Evolutionary conservation across 768 basidiomycete genomes (phyloP).

Genomic region (Serendipita sp.): DNA sequence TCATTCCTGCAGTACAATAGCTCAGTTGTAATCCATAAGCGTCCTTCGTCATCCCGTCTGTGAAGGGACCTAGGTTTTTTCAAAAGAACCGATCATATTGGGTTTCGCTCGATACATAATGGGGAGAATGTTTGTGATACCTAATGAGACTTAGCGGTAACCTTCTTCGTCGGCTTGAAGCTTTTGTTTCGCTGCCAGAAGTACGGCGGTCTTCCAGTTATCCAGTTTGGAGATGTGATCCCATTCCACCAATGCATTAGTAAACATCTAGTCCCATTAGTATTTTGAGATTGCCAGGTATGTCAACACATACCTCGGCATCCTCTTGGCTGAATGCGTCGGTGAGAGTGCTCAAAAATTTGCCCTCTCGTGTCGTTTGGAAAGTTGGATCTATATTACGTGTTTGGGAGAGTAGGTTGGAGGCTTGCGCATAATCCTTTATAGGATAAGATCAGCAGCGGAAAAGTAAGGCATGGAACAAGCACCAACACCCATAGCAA

Average conservation of each 20-base stretch:
- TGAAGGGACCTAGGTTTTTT: no score
- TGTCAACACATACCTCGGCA: constrained; percentile 27
- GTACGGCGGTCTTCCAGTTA: constrained; percentile 85
- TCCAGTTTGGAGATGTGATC: constrained; percentile 88
- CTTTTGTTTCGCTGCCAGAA: constrained; percentile 67
- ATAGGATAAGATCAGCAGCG: constrained; percentile 73
- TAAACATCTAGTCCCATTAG: constrained; percentile 27
- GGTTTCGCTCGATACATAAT: no score
- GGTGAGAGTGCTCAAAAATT: constrained; percentile 62
- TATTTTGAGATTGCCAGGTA: background rate
- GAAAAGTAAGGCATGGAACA: background rate
- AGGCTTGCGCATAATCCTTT: constrained; percentile 65
- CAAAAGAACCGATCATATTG: no score
- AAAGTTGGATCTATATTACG: constrained; percentile 63
- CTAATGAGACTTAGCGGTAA: constrained; percentile 34
- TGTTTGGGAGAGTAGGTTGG: constrained; percentile 20
- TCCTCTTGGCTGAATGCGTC: constrained; percentile 65
- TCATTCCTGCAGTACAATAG: no score
- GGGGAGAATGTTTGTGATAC: no score
- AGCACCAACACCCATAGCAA: constrained; percentile 63
- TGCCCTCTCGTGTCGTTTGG: constrained; percentile 75
- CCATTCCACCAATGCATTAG: constrained; percentile 74
- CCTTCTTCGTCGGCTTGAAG: constrained; percentile 25
- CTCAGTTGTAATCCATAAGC: no score
- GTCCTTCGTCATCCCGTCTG: no score